Evolutionary conservation across 371 early-diverging fungal genomes (phyloP).

Genomic region (Rhizopus arrhizus): DNA sequence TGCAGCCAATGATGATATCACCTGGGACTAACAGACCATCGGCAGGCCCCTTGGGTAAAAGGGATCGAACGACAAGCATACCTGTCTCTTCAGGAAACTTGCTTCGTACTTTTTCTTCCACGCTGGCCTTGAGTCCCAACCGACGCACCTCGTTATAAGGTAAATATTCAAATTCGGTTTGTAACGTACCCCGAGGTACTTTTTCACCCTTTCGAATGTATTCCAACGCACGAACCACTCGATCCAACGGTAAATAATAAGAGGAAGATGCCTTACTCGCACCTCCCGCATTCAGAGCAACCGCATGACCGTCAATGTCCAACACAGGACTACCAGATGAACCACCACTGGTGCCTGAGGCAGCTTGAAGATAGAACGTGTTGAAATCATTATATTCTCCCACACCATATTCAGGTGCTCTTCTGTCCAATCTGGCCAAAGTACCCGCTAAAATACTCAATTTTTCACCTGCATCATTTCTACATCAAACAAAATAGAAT

Average conservation of each 20-base stretch:
- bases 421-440: conserved; percentile 75
- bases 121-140: conserved; percentile 58
- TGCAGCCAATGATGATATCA: conserved; percentile 71
- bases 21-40: conserved; percentile 67
- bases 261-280: conserved; percentile 59
- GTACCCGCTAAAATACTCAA: conserved; percentile 79
- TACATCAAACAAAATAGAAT: conserved; percentile 3
- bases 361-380: conserved; percentile 71
- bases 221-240: conserved; percentile 47
- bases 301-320: conserved; percentile 68
- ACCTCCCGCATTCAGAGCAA: conserved; percentile 73
- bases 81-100: conserved; percentile 65
- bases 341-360: conserved; percentile 69
- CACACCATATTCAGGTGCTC: conserved; percentile 72
- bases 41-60: conserved; percentile 78
- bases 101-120: conserved; percentile 65
- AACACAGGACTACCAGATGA: conserved; percentile 71
- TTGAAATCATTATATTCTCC: conserved; percentile 74
- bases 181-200: conserved; percentile 82
- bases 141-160: conserved; percentile 67
- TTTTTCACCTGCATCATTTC: conserved; percentile 75
- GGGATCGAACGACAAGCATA: conserved; percentile 70
- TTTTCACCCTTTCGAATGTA: conserved; percentile 56
- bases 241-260: conserved; percentile 60
- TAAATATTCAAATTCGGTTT: conserved; percentile 67